Evolutionary conservation across 441 rosid genomes (phyloP).

Genomic region (Flueggea neowawraea): DNA sequence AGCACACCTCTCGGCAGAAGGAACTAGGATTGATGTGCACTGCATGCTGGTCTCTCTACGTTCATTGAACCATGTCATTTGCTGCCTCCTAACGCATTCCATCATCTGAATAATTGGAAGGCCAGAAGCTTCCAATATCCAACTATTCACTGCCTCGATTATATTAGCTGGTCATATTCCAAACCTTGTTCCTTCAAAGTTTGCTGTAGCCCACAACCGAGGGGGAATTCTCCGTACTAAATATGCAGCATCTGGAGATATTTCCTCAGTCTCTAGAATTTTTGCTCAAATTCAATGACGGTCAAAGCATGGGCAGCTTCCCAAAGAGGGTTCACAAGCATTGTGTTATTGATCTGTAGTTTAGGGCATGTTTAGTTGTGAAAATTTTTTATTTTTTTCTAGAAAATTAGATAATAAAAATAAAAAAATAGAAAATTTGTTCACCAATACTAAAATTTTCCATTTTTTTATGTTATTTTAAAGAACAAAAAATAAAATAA

Average conservation of each 20-base stretch:
- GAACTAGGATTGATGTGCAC: slow-evolving; percentile 92
- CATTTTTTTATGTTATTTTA: no score
- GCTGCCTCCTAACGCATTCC: slow-evolving; percentile 95
- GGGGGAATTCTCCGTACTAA: slow-evolving; percentile 93
- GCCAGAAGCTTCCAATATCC: slow-evolving; percentile 95
- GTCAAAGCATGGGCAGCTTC: slow-evolving; percentile 94
- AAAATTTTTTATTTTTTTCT: no score
- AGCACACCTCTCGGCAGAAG: slow-evolving; percentile 84
- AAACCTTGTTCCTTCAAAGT: slow-evolving; percentile 88
- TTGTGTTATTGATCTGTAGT: slow-evolving; percentile 81
- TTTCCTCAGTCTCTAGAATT: slow-evolving; percentile 81
- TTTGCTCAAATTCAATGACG: slow-evolving; percentile 94
- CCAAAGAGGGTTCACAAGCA: slow-evolving; percentile 88
- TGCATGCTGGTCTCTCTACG: slow-evolving; percentile 93
- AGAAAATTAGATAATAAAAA: no score
- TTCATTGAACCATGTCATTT: slow-evolving; percentile 97
- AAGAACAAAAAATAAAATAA: no score
- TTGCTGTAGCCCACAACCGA: slow-evolving; percentile 92
- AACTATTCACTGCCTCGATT: slow-evolving; percentile 74
- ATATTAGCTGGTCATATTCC: slow-evolving; percentile 94
- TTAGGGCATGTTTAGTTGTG: no score
- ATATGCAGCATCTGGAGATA: slow-evolving; percentile 91
- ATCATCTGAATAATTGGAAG: slow-evolving; percentile 98
- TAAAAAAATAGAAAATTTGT: no score
- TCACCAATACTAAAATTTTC: no score